phyloP scores from a whole-genome alignment of 331 rosid species.

The Ulmus americana region DNA sequence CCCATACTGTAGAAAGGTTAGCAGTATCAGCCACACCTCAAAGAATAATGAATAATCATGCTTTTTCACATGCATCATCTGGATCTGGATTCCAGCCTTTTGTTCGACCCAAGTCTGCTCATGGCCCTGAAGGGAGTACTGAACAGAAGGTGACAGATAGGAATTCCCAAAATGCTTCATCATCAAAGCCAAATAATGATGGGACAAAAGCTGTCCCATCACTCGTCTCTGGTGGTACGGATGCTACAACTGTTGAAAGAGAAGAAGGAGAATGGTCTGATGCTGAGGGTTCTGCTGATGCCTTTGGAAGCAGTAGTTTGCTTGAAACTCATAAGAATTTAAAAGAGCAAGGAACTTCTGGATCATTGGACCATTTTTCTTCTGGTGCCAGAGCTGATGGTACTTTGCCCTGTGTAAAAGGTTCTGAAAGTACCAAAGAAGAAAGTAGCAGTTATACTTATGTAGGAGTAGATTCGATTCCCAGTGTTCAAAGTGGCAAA shows the following conservation, averaged over 20 bases:
- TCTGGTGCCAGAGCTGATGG: constrained; percentile 32
- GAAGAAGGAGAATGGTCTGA: constrained; percentile 99
- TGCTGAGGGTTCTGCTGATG: constrained; percentile 66
- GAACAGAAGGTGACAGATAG: constrained; percentile 38
- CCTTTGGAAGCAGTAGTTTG: constrained; percentile 39
- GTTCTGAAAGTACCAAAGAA: constrained; percentile 35
- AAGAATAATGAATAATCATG: constrained; percentile 61
- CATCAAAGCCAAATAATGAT: constrained; percentile 37
- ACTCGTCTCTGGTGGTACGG: constrained; percentile 27
- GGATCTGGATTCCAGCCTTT: constrained; percentile 95
- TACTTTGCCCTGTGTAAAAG: constrained; percentile 37
- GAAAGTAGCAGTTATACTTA: constrained; percentile 42
- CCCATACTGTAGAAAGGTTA: constrained; percentile 45
- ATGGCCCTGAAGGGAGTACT: constrained; percentile 38
- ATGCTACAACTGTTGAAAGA: constrained; percentile 52
- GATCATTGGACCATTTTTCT: constrained; percentile 33
- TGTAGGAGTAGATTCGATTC: constrained; percentile 40
- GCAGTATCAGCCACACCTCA: constrained; percentile 44
- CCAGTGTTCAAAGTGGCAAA: constrained; percentile 44
- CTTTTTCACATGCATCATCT: constrained; percentile 77
- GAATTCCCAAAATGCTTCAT: constrained; percentile 25
- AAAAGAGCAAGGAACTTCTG: constrained; percentile 39
- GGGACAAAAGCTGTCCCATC: constrained; percentile 38
- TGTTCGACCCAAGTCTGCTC: constrained; percentile 50
- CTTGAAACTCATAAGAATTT: constrained; percentile 34